phyloP scores from a whole-genome alignment of 192 early-diverging fungal genomes.

The Endogone sp. region DNA sequence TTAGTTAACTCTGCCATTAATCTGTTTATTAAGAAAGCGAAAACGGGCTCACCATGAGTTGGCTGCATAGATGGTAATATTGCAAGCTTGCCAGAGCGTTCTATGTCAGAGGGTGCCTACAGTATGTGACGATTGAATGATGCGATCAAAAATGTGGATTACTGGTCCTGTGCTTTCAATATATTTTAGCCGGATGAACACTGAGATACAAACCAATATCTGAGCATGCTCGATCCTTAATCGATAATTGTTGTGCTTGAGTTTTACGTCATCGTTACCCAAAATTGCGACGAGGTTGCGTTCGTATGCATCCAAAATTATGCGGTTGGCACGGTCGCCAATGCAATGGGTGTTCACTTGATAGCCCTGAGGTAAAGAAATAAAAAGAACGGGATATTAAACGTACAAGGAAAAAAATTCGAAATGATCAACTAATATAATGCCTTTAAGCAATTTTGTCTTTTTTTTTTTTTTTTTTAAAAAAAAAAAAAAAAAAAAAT shows the following conservation, averaged over 20 bases:
- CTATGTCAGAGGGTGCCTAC: constrained; percentile 39
- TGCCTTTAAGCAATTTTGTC: too few species aligned
- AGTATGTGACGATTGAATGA: neutral
- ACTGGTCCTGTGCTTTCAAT: too few species aligned
- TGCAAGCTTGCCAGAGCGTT: constrained; percentile 35
- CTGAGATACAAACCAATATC: constrained; percentile 30
- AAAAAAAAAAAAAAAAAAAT: too few species aligned
- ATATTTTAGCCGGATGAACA: too few species aligned
- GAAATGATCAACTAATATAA: neutral
- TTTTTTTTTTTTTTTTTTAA: too few species aligned
- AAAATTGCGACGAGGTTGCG: constrained; percentile 4
- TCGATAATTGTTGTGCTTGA: constrained; percentile 12
- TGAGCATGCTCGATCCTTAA: constrained; percentile 57
- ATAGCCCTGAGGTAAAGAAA: constrained; percentile 31
- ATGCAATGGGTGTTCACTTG: constrained; percentile 55
- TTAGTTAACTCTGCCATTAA: too few species aligned
- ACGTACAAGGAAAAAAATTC: neutral
- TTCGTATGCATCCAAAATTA: constrained; percentile 49
- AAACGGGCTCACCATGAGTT: constrained; percentile 45
- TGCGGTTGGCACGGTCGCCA: constrained; percentile 50
- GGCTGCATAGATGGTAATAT: constrained; percentile 57
- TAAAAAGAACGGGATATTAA: neutral
- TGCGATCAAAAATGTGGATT: too few species aligned
- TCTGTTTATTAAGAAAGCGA: too few species aligned
- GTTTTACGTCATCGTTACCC: neutral